Evolutionary conservation across 1,284 basidiomycete genomes (phyloP).

Genomic region (Laetiporus sulphureus): DNA sequence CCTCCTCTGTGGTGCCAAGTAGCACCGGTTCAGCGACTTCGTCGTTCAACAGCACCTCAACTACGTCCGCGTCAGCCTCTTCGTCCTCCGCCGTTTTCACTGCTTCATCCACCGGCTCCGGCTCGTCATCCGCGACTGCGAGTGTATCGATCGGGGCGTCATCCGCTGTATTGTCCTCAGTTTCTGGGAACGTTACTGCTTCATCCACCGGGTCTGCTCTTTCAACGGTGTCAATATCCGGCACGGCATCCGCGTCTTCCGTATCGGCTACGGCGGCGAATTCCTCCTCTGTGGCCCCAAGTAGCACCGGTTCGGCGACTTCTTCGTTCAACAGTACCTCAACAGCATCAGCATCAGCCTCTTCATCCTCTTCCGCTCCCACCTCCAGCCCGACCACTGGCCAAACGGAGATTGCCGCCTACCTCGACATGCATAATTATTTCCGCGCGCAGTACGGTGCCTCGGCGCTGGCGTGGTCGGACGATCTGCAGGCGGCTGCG

Average conservation of each 20-base stretch:
- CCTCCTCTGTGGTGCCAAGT: constrained; percentile 1
- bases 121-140: background rate
- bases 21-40: background rate
- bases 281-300: too few species aligned
- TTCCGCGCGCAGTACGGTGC: constrained; percentile 50
- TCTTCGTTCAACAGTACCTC: too few species aligned
- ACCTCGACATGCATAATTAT: constrained; percentile 50
- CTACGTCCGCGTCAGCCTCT: background rate
- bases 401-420: constrained; percentile 31
- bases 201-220: too few species aligned
- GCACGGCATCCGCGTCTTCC: too few species aligned
- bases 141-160: too few species aligned
- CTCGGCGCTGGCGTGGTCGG: constrained; percentile 45
- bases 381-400: constrained; percentile 30
- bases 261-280: too few species aligned
- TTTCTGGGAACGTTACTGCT: too few species aligned
- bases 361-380: constrained; percentile 3
- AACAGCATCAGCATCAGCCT: too few species aligned
- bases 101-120: background rate
- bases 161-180: too few species aligned
- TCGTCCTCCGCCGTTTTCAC: background rate
- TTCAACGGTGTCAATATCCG: too few species aligned
- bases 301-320: too few species aligned
- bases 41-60: background rate
- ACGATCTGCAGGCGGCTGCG: constrained; percentile 43